These are phyloP conservation scores for Teunomyces stri DNA, from an alignment of 805 yeast species.

Conservation along the genomic window DNA sequence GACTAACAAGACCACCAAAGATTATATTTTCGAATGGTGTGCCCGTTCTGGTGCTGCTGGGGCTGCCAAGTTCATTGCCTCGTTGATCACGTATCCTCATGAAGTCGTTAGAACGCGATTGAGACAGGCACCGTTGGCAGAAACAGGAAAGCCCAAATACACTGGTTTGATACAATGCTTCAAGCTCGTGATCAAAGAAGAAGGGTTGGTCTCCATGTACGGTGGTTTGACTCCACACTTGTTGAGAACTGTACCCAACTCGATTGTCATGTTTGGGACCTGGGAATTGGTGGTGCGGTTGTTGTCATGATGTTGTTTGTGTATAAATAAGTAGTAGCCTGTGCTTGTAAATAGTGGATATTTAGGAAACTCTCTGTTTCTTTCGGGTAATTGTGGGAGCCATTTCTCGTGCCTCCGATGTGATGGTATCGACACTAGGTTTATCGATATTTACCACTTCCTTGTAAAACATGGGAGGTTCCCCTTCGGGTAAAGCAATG, in stretches of 20 bases:
- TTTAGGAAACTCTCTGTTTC: not conserved
- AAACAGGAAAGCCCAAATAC: conserved; percentile 79
- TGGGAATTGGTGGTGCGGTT: conserved; percentile 73
- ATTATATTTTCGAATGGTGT: conserved; percentile 80
- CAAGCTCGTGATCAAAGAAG: conserved; percentile 80
- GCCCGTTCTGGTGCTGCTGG: conserved; percentile 98
- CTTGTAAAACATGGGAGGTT: conserved; percentile 48
- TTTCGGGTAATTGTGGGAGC: not conserved
- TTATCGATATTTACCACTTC: conserved; percentile 29
- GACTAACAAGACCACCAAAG: conserved; percentile 44
- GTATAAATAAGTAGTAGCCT: conserved; percentile 1
- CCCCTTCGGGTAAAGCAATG: conserved; percentile 38
- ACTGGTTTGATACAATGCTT: conserved; percentile 89
- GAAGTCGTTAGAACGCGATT: conserved; percentile 95
- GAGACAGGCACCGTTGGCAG: conserved; percentile 83
- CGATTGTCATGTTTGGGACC: conserved; percentile 98
- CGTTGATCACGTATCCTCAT: conserved; percentile 92
- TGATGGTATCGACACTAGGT: conserved; percentile 7
- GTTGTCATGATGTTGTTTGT: conserved; percentile 20
- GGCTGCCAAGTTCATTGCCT: conserved; percentile 89
- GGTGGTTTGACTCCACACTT: conserved; percentile 98
- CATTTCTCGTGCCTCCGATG: conserved; percentile 7
- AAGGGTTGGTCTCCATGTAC: conserved; percentile 89
- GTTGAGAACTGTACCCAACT: conserved; percentile 94
- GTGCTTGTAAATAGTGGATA: conserved; percentile 8